A percentile compares a stretch with the other conserved stretches of the same genome.
These are phyloP conservation scores for Leucogyrophana mollusca DNA, from an alignment of 768 basidiomycete species.

Conservation along the genomic window DNA sequence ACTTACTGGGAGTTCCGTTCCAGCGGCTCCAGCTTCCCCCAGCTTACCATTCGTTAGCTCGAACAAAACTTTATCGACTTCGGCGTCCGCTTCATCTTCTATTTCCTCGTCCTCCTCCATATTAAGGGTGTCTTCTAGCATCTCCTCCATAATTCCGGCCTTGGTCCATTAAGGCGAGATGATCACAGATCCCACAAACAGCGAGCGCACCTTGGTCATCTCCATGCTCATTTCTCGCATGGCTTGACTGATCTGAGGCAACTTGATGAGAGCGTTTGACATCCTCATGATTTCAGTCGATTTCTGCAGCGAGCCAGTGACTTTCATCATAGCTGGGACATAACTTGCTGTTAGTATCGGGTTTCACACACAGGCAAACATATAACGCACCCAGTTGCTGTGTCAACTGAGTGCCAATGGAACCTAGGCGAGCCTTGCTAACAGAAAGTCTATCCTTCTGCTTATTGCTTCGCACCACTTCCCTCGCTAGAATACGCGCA, in stretches of 20 bases:
- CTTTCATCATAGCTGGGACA: slow-evolving; percentile 84
- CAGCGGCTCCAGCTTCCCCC: slow-evolving; percentile 78
- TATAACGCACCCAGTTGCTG: slow-evolving; percentile 83
- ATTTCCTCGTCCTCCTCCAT: slow-evolving; percentile 93
- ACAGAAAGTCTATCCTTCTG: slow-evolving; percentile 92
- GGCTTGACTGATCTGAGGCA: slow-evolving; percentile 87
- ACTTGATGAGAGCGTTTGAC: slow-evolving; percentile 86
- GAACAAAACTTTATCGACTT: slow-evolving; percentile 95
- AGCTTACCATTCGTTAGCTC: slow-evolving; percentile 95
- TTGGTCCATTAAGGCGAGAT: slow-evolving; percentile 29
- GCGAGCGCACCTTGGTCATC: slow-evolving; percentile 85
- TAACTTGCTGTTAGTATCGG: not conserved
- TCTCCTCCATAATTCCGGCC: slow-evolving; percentile 98
- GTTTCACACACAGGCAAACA: not conserved
- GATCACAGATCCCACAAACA: not conserved
- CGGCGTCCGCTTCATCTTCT: slow-evolving; percentile 94
- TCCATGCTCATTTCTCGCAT: slow-evolving; percentile 99
- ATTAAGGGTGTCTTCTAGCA: slow-evolving; percentile 92
- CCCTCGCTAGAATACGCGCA: slow-evolving; percentile 87
- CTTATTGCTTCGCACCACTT: slow-evolving; percentile 93
- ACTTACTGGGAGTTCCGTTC: slow-evolving; percentile 74
- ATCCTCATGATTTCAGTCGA: slow-evolving; percentile 99
- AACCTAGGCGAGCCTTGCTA: slow-evolving; percentile 89
- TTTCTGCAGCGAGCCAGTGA: slow-evolving; percentile 96
- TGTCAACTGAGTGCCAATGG: slow-evolving; percentile 83